A percentile compares a stretch with the other conserved stretches of the same genome.
These are phyloP conservation scores for Rhodotorula babjevae DNA, from an alignment of 768 basidiomycete genomes.

Conservation along the genomic window DNA sequence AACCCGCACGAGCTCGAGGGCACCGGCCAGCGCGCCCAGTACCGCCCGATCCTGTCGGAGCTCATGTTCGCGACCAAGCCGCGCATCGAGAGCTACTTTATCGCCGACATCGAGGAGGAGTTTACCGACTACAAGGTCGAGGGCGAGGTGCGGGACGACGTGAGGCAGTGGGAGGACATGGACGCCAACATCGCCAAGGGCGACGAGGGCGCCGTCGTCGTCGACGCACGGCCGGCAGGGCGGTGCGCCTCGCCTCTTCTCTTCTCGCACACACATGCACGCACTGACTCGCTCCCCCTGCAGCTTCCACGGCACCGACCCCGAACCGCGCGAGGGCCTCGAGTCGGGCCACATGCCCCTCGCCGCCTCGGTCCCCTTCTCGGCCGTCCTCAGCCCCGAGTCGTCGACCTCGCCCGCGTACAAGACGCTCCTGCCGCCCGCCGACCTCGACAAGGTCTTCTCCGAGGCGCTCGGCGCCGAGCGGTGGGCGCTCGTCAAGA, in stretches of 20 bases:
- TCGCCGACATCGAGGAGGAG: conserved; percentile 50
- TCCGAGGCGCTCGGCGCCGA: conserved; percentile 58
- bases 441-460: conserved; percentile 61
- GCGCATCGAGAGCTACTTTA: conserved; percentile 31
- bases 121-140: conserved; percentile 32
- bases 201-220: conserved; percentile 64
- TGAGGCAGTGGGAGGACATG: conserved; percentile 21
- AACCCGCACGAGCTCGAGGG: conserved; percentile 22
- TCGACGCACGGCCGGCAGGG: conserved; percentile 81
- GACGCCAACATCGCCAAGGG: conserved; percentile 47
- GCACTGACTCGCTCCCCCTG: not conserved
- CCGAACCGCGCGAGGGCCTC: conserved; percentile 83
- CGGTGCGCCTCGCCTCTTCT: conserved; percentile 54
- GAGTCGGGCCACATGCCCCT: conserved; percentile 88
- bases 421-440: conserved; percentile 56
- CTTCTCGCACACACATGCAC: too few relatives aligned
- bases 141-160: conserved; percentile 12
- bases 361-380: conserved; percentile 80
- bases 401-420: conserved; percentile 53
- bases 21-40: not conserved
- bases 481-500: conserved; percentile 53
- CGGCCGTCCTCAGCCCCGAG: conserved; percentile 26
- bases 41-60: conserved; percentile 20
- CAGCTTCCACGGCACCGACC: conserved; percentile 73
- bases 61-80: conserved; percentile 28